Evolutionary conservation across 768 basidiomycete species (phyloP).

Genomic region (Multifurca ochricompacta): DNA sequence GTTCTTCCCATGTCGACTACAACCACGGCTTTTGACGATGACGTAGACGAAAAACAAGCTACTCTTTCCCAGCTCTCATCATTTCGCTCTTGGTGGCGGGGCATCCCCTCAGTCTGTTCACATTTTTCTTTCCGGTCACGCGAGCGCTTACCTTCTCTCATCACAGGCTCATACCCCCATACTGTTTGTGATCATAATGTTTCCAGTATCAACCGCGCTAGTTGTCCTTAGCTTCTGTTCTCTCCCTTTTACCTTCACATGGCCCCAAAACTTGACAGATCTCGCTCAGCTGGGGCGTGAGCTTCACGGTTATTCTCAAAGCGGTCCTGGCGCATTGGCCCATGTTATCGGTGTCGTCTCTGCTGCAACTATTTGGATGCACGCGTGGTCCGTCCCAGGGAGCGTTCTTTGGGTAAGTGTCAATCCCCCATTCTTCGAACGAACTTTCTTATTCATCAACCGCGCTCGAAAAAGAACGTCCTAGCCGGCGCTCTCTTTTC

Average conservation of each 20-base stretch:
- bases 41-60: conserved; percentile 5
- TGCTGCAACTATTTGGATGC: conserved; percentile 87
- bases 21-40: conserved; percentile 3
- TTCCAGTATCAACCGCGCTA: conserved; percentile 57
- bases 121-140: conserved; percentile 10
- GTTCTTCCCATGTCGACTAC: conserved; percentile 18
- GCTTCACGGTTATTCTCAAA: conserved; percentile 70
- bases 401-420: conserved; percentile 79
- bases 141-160: conserved; percentile 16
- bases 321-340: conserved; percentile 50
- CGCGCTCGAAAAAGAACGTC: conserved; percentile 55
- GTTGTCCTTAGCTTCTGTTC: conserved; percentile 41
- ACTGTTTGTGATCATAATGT: conserved; percentile 60
- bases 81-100: conserved; percentile 14
- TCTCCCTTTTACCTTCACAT: conserved; percentile 63
- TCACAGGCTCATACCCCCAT: conserved; percentile 48
- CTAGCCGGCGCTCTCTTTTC: conserved; percentile 82
- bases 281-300: conserved; percentile 68
- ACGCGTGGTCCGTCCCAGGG: conserved; percentile 95
- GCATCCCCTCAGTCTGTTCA: conserved; percentile 15
- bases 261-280: conserved; percentile 71
- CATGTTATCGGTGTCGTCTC: conserved; percentile 82
- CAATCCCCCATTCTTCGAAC: not conserved
- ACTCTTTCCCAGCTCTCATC: not conserved
- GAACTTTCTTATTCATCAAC: not conserved